Evolutionary conservation across 2,329 filamentous ascomycete genomes (phyloP), one percentile per base, ranked within the genome.

Genomic region (Aspergillus sp.): DNA sequence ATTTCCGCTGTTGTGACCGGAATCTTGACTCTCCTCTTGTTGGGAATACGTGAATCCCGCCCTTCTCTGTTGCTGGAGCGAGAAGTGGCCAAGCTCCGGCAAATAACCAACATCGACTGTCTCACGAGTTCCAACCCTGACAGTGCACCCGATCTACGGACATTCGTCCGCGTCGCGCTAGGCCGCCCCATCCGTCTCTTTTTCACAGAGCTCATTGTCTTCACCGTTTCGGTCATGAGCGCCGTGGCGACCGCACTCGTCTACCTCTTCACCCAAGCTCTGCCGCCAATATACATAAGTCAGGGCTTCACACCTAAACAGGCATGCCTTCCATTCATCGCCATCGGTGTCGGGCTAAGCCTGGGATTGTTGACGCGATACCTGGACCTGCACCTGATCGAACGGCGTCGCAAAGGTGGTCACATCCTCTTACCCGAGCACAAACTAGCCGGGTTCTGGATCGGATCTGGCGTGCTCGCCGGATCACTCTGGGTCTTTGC

Each of bases 181-280:
- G 64, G 76, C 54, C 71, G 79, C n/a, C 81, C 81, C 3, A 64
- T 78, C 2, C 71, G 70, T 7, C 74, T 84, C 7, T 77, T 83
- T 59, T 75, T 78, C 64, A 80, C 77, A 2, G 81, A 84, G 56
- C 81, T 82, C 0, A 78, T 84, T 45, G 77, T 84, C 30, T 75
- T 79, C 43, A 69, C 77, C 45, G 74, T 80, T 11, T 74, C 81
- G 0, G 69, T 80, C 23, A 79, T 83, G 64, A 79, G 75, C 8
- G 78, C 78, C 8, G 69, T 79, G 17, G 76, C 77, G 7, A 81
- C 79, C 64, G 80, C 76, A 0, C 70, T 83, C n/a, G 78, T 83
- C 28, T 84, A 83, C 62, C 76, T 83, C 3, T 81, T 83, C 64
- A 79, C 81, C 0, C 80, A 83, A 70, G 75, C 78, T 0, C 66